phyloP scores from a whole-genome alignment of 176 grass and related monocot species.

The Oryza meyeriana region DNA sequence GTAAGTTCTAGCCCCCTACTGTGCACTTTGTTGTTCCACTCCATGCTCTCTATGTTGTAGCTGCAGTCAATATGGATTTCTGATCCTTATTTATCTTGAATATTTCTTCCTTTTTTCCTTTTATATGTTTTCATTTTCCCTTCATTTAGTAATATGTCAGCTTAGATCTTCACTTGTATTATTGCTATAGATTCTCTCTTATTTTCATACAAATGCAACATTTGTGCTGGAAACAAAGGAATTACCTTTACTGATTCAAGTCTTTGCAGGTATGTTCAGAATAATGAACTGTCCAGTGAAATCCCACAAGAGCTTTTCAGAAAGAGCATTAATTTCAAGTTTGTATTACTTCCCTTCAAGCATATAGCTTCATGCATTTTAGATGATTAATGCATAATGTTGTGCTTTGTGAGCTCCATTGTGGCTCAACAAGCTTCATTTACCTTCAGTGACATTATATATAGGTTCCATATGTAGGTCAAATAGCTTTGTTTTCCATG shows the following conservation, averaged over 20 bases:
- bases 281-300: constrained; percentile 69
- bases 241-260: constrained; percentile 16
- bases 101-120: too few species aligned
- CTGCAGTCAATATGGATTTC: neutral
- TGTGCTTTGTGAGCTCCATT: neutral
- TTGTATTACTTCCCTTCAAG: too few species aligned
- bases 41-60: neutral
- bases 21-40: constrained; percentile 9
- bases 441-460: too few species aligned
- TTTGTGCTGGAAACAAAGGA: neutral
- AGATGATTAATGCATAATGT: constrained; percentile 16
- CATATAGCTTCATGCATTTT: neutral
- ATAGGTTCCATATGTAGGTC: too few species aligned
- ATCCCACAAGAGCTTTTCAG: constrained; percentile 63
- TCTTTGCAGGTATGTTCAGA: constrained; percentile 74
- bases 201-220: neutral
- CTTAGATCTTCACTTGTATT: neutral
- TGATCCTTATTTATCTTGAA: too few species aligned
- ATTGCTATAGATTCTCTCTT: neutral
- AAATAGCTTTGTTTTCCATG: neutral
- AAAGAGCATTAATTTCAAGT: too few species aligned
- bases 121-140: too few species aligned
- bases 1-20: constrained; percentile 57
- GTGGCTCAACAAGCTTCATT: too few species aligned
- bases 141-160: neutral